Evolutionary conservation across 2,329 filamentous ascomycete genomes (phyloP), one percentile per base, ranked within the genome.

Genomic region (Sclerotinia trifoliorum): DNA sequence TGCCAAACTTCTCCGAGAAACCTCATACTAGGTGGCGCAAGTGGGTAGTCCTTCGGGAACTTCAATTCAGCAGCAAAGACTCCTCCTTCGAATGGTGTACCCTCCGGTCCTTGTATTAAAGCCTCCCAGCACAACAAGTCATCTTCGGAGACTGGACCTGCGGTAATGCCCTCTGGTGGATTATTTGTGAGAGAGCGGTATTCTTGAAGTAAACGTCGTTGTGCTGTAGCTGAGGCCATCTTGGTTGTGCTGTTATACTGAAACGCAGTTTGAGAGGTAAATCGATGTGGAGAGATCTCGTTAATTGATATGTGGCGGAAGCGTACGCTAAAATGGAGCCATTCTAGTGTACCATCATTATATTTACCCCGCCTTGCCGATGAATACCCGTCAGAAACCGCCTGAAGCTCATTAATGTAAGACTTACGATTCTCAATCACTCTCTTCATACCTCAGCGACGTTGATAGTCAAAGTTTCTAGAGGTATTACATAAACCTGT

Each of bases 111-210:
- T 80, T 96, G 90, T 76, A 99, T 98, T 71, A 98, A 83, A 11
- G 94, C 95, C 82, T 99, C 95, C 95, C 95, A 99, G 77, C 92
- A 84, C 75, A 97, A 91, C 78, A 98, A 89, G 82, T 99, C 93
- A 79, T 98, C 95, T 83, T 99, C 95, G 72, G 87, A 91, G 70
- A 97, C 84, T 46, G 95, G 95, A 26, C 95, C 95, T 21, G 95
- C 95, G 69, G 92, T 96, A 81, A 99, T 98, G 79, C 95, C 95
- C 71, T 98, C 94, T n/a, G 94, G 94, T 0, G 94, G 93, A 80
- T 96, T 95, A 77, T 93, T 94, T 71, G 93, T 95, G 71, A 99
- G 90, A 71, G 91, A 89, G 78, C 92, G 92, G 84, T 99, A 99
- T 84, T 99, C 95, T 81, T 94, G 92, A 79, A 98, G 93, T 74